These are phyloP conservation scores for Musa schizocarpa DNA, from an alignment of 176 grass and related monocot species.

Conservation along the genomic window DNA sequence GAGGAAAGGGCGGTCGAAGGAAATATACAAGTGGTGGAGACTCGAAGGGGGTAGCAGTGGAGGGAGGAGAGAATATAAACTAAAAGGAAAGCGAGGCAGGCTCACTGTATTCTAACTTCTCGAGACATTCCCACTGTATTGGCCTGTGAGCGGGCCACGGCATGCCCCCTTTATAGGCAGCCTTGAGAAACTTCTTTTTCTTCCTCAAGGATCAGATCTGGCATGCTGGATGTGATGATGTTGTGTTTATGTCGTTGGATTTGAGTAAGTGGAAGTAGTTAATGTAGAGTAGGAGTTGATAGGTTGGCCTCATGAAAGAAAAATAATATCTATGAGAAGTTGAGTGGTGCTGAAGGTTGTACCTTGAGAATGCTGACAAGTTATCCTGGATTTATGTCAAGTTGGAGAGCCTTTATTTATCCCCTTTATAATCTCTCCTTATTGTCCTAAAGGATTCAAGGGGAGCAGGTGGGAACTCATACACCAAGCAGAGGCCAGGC, in stretches of 20 bases:
- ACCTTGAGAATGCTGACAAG: background rate
- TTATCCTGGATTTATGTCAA: background rate
- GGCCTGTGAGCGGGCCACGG: background rate
- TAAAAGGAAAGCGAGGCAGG: background rate
- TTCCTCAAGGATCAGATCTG: background rate
- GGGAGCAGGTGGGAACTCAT: background rate
- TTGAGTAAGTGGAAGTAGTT: background rate
- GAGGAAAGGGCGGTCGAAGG: background rate
- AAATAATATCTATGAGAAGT: background rate
- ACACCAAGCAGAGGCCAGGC: background rate
- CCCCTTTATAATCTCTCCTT: background rate
- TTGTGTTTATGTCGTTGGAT: background rate
- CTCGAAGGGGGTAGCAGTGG: background rate
- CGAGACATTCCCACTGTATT: background rate
- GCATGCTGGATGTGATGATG: background rate
- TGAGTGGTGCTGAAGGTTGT: background rate
- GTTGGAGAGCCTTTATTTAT: background rate
- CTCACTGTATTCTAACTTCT: background rate
- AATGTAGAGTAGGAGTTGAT: background rate
- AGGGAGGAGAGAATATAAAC: background rate
- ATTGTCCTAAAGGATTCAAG: background rate
- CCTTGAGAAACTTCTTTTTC: background rate
- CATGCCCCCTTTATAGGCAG: constrained; percentile 1
- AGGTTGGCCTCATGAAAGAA: background rate
- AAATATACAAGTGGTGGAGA: background rate